These are phyloP conservation scores for Carex pumila DNA, from an alignment of 176 grass and related monocot genomes.

Conservation along the genomic window DNA sequence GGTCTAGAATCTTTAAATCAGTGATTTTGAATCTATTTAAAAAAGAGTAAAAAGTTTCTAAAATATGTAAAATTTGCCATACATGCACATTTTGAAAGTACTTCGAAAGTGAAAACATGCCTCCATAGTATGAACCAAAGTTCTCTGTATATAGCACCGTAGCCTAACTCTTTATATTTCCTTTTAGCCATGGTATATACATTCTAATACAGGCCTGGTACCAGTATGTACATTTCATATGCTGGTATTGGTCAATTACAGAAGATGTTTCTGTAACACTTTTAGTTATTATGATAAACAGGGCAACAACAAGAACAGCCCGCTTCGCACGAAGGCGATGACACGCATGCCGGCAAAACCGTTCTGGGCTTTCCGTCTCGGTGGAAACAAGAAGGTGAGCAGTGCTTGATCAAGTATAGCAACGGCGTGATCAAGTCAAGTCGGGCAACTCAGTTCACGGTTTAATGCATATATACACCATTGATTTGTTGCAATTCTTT, in stretches of 20 bases:
- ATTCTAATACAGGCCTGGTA: background rate
- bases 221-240: background rate
- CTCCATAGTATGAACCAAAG: too few species aligned
- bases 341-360: conserved; percentile 43
- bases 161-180: too few species aligned
- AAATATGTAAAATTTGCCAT: too few species aligned
- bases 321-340: conserved; percentile 63
- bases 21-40: too few species aligned
- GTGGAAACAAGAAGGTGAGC: conserved; percentile 42
- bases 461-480: background rate
- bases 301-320: conserved; percentile 68
- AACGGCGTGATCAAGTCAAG: background rate
- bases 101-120: too few species aligned
- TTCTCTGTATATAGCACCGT: too few species aligned
- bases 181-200: too few species aligned
- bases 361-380: conserved; percentile 25
- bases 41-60: too few species aligned
- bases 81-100: too few species aligned
- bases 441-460: background rate
- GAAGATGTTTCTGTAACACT: background rate
- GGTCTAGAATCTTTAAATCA: too few species aligned
- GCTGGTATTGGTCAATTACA: background rate
- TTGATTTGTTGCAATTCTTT: background rate
- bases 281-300: conserved; percentile 27
- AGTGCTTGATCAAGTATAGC: conserved; percentile 31